Evolutionary conservation across 2,329 filamentous ascomycete species (phyloP).

Genomic region (Xylariales sp.): DNA sequence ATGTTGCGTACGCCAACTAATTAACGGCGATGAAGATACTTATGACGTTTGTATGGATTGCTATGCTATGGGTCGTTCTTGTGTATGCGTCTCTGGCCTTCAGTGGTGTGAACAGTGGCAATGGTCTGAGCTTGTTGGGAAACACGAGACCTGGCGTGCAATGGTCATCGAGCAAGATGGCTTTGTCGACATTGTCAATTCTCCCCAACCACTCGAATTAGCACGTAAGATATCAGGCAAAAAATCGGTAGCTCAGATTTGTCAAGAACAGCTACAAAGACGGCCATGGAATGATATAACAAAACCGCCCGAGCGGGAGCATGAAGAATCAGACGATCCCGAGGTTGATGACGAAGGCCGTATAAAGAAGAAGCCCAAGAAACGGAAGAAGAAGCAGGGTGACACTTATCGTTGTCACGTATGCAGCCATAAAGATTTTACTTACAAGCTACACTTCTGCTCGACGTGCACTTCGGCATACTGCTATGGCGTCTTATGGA

Average conservation of each 20-base stretch:
- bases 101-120: constrained; percentile 94
- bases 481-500: constrained; percentile 92
- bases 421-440: constrained; percentile 81
- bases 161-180: constrained; percentile 81
- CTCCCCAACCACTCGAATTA: constrained; percentile 76
- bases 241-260: constrained; percentile 91
- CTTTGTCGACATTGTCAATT: constrained; percentile 71
- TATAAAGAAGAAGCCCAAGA: constrained; percentile 73
- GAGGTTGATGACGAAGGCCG: constrained; percentile 74
- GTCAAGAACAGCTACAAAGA: constrained; percentile 83
- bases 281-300: constrained; percentile 87
- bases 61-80: constrained; percentile 96
- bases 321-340: constrained; percentile 54
- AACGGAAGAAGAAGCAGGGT: constrained; percentile 64
- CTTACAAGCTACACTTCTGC: constrained; percentile 87
- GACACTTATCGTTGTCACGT: constrained; percentile 78
- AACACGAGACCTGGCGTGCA: constrained; percentile 85
- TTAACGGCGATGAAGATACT: constrained; percentile 78
- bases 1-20: constrained; percentile 76
- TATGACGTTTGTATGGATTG: constrained; percentile 99
- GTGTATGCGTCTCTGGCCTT: constrained; percentile 84
- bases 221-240: constrained; percentile 75
- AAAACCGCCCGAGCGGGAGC: constrained; percentile 60
- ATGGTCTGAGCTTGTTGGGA: constrained; percentile 80
- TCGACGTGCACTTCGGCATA: constrained; percentile 81